Base-by-base conservation (phyloP, 2,329 filamentous ascomycete genomes). In the Exophiala viscosa region DNA sequence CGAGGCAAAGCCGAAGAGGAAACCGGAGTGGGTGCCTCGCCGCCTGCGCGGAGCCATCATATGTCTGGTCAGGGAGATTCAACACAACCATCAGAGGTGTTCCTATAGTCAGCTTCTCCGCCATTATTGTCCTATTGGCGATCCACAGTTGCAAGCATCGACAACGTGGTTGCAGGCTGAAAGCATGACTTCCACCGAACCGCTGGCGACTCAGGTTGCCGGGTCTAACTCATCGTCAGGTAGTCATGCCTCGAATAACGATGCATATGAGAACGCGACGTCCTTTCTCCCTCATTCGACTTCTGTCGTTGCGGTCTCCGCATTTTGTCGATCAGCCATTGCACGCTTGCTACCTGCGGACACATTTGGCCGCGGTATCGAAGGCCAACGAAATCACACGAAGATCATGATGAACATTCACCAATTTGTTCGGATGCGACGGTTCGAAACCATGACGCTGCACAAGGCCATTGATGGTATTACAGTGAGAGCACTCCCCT, bases 301-400 rank as follows among this genome's bases (percentile, higher is more conserved):
- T 13, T 80, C 87, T 0, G 59, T 73, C 2, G 73, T 83, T 1
- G 78, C 83, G 43, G 87, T 97, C 2, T 95, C 91, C 3, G 86
- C 88, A 0, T 97, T 95, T 65, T 96, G 90, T 67, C 87, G 86
- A 64, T 86, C 89, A 2, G 84, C 86, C 0, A 65, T 96, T 28
- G 74, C 74, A 15, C 87, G 80, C 52, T 73, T 96, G 13, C 79
- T 99, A 23, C 92, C 92, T 0, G 73, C 76, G 39, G 80, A 75
- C 2, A 86, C 96, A 52, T 95, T 88, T 83, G 90, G 91, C 0
- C 60, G 66, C 14, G 80, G 78, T 1, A 66, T 76, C 1, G 68
- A 70, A 0, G 77, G 78, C 33, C 50, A 60, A 4, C 72, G 80
- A 45, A 96, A 96, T 71, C 78, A 81, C 55, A 66, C 67, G 0